Base-by-base conservation (phyloP, 163 green algal species). In the Prototheca cutis region DNA sequence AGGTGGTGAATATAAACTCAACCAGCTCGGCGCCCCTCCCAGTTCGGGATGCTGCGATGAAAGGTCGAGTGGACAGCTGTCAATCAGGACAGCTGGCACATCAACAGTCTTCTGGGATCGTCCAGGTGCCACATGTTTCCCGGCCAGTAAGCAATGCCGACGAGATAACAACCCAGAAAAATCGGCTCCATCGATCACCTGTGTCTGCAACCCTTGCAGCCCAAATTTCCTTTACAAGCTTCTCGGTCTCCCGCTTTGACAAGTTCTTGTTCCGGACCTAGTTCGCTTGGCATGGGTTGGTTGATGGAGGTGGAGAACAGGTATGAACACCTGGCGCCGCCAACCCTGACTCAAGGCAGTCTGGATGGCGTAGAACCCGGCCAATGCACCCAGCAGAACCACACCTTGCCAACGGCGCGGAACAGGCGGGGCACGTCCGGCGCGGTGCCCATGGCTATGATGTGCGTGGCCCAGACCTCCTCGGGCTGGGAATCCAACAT, bases 201-300 rank as follows among this genome's bases (percentile, higher is more conserved):
- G 65, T 63, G 57, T 73, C 63, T 3, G 30, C 29, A 61, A 79
- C 52, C 19, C 75, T 69, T 17, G 66, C 72, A 49, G 63, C 68
- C 80, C 80, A 87, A 10, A 87, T 65, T 60, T 87, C 78, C 69
- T 85, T 86, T 10, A 84, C 59, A 51, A 76, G 61, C 72, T 78
- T 82, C 61, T 87, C 80, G 24, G 80, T 87, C 39, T 85, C 72
- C 19, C 74, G 59, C 60, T 85, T 85, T 62, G 36, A 70, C 42
- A 80, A 31, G 25, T 78, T 59, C 67, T 80, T 80, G 64, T 79
- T 80, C 28, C 62, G 51, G 25, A 77, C 53, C 30, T 40, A n/a
- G n/a, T n/a, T n/a, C n/a, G n/a, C n/a, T n/a, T n/a, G n/a, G n/a
- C n/a, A n/a, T n/a, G n/a, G n/a, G n/a, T n/a, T n/a, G n/a, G n/a